A percentile compares a stretch with the other conserved stretches of the same genome.
These are phyloP conservation scores for Echium plantagineum DNA, from an alignment of 257 asterid species.

Conservation along the genomic window DNA sequence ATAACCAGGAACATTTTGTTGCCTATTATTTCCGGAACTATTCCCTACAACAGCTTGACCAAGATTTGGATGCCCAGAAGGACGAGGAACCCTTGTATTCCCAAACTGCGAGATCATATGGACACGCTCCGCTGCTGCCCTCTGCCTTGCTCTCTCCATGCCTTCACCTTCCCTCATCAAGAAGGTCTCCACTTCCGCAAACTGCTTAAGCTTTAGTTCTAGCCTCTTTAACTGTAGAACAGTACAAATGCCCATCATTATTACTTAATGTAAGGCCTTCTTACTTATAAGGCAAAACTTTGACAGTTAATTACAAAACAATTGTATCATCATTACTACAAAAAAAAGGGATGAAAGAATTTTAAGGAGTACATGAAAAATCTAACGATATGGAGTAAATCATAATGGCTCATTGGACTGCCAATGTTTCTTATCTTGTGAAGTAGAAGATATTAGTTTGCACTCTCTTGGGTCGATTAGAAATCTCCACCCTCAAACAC, in stretches of 20 bases:
- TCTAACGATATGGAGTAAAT: too few relatives aligned
- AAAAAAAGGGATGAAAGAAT: too few relatives aligned
- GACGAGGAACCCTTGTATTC: conserved; percentile 38
- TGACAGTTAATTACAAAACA: too few relatives aligned
- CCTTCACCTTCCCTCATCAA: conserved; percentile 97
- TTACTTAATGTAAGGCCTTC: neutral
- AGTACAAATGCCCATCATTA: conserved; percentile 5
- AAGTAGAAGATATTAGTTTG: too few relatives aligned
- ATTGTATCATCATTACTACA: too few relatives aligned
- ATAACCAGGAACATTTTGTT: conserved; percentile 36
- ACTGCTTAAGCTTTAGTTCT: conserved; percentile 97
- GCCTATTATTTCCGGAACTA: conserved; percentile 46
- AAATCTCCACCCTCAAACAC: too few relatives aligned
- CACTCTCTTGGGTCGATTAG: too few relatives aligned
- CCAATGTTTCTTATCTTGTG: too few relatives aligned
- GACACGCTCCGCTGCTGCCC: conserved; percentile 51
- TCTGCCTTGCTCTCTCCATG: conserved; percentile 77
- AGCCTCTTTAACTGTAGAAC: conserved; percentile 72
- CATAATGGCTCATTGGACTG: too few relatives aligned
- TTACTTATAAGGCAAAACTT: too few relatives aligned
- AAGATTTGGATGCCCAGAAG: conserved; percentile 40
- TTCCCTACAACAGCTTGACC: conserved; percentile 30
- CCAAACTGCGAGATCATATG: conserved; percentile 48
- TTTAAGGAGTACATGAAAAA: too few relatives aligned
- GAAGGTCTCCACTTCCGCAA: conserved; percentile 91